Base-by-base conservation (phyloP, 129 eudicot genomes). In the Rutidosis leptorrhynchoides region DNA sequence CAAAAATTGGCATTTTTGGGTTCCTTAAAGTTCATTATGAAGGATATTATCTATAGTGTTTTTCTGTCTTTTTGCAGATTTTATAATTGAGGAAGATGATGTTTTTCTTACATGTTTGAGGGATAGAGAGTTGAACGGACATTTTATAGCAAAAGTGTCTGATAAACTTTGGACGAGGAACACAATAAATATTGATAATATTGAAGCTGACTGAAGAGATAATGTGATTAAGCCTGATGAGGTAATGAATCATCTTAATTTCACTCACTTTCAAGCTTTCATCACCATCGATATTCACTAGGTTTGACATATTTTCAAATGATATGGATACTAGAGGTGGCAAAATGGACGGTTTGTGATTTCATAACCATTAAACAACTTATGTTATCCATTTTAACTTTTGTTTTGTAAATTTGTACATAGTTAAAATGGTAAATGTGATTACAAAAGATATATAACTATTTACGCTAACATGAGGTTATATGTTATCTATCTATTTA, bases 81-180 rank as follows among this genome's bases (percentile, higher is more conserved):
- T 74, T 60, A 81, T 82, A 66, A 53, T 78, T 14, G 84, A 67
- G 65, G 86, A 93, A 66, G 98, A 93, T 65, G 88, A 85, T 62
- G 90, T 88, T 62, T 40, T 88, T 74, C 73, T 58, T 67, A 83
- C 74, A 2, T 93, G 88, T 74, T 59, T 85, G 29, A 84, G 81
- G 65, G 98, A 93, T 23, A 88, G 96, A 75, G 89, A 85, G 73
- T 25, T 84, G 56, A 76, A 76, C 70, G 96, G 96, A 52, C 96
- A 93, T 80, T 68, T 93, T 60, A 68, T 93, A 42, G 72, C 96
- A 22, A 88, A 73, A 82, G 58, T 83, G 51, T 79, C 85, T 62
- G 92, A 93, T 77, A 76, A 52, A 68, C 61, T 93, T 63, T 93
- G 94, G 91, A 68, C 83, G 68, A 81, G 75, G 78, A 79, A 76